Evolutionary conservation across 192 early-diverging fungal species (phyloP), one percentile per base, ranked within the genome.

Genomic region (Coemansia guatemalensis): DNA sequence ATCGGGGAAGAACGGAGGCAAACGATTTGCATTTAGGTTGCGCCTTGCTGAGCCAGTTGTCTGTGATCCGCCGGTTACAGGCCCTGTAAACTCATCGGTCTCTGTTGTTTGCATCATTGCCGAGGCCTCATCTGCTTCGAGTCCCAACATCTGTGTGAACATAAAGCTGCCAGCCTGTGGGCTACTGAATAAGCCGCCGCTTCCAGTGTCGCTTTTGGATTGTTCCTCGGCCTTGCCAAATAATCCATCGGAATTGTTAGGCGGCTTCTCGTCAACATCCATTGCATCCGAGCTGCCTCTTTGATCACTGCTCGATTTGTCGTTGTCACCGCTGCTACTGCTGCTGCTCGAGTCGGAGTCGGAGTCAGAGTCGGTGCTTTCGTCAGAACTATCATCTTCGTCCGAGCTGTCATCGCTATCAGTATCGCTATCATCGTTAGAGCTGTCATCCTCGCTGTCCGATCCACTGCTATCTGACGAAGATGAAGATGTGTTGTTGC

Each of bases 91-190:
- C 20, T 58, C 51, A 18, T 65, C 69, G n/a, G 39, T 41, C 4
- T 48, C 48, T 2, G 24, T 35, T 11, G 23, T 26, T 23, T 26
- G 33, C 12, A 48, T 48, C 30, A 66, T 30, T 9, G 71, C 77
- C 1, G 77, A 67, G 5, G 71, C 71, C 71, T 80, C 71, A 55
- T 80, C 77, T 6, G 63, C 77, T 23, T 80, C 77, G 9, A 80
- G 68, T 3, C 77, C 77, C 14, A 80, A 59, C 5, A 69, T 55
- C 48, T 73, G 64, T 14, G 77, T 74, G 50, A 80, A 71, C 44
- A 48, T 70, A 58, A 80, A 80, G 32, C 54, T 23, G 4, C 60
- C 71, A 11, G 47, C 24, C 1, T 29, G 8, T 5, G 67, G 9
- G 1, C 56, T 60, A 1, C 71, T 65, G 59, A 75, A 75, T 29